Evolutionary conservation across 139 green algal genomes (phyloP), one percentile per base, ranked within the genome.

Genomic region (Mychonastes homosphaera): DNA sequence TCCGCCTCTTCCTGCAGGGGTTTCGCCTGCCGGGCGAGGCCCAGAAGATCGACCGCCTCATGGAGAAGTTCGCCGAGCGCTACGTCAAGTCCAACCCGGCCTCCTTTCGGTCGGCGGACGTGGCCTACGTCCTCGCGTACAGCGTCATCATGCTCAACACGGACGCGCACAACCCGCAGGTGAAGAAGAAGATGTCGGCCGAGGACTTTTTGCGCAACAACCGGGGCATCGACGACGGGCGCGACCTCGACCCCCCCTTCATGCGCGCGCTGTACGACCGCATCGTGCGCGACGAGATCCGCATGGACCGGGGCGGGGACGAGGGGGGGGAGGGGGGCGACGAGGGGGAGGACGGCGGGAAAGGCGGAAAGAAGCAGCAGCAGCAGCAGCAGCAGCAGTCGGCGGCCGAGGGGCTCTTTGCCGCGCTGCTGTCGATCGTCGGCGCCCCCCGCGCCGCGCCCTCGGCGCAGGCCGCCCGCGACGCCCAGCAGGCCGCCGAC

Each of bases 121-220:
- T 94, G 34, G 92, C 87, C 9, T 99, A 98, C 64, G 90, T 99
- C 69, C 80, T 99, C 45, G 89, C 91, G 26, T 99, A 96, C 77
- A 90, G 77, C 10, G 89, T 98, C 55, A 96, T 99, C 81, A 95
- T 99, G 92, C 86, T 99, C 65, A 98, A 99, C 84, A 99, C 93
- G 2, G 93, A 99, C 69, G 89, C 89, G 21, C 93, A 99, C 82
- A 99, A 98, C 73, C 84, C 85, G 1, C 64, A 77, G 72, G 74
- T 86, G 6, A 82, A 82, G 71, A 82, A 72, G 53, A 82, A 80
- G 63, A 86, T 85, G 76, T 76, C 27, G 51, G 73, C 67, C 56
- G 79, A 90, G 58, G 89, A 78, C 41, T 99, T 99, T 62, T 35
- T 98, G 39, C 82, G 81, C 32, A 98, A 98, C 82, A 99, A 99